Evolutionary conservation across 306 rosid species (phyloP), one percentile per base, ranked within the genome.

Genomic region (Cucurbita moschata): DNA sequence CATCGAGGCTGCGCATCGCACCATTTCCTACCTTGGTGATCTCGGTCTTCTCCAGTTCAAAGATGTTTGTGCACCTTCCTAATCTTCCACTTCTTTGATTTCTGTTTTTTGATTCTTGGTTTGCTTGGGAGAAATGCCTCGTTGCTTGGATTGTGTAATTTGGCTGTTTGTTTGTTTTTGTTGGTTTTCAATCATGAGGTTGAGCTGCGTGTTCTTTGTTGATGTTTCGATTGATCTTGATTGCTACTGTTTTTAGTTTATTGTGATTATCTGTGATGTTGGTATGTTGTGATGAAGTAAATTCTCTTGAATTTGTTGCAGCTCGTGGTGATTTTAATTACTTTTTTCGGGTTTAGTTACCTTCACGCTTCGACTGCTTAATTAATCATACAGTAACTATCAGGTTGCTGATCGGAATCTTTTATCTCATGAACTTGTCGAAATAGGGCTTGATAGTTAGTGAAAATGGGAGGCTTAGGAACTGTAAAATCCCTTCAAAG

Each of bases 21-120:
- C 99, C 60, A 87, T 88, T 82, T 86, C 99, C 9, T 95, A 91
- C 65, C 96, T 95, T 76, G 99, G 97, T n/a, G 96, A 91, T 83
- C 90, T 95, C 57, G 96, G 92, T 78, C 99, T 87, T 44, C 85
- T 95, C 58, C 97, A 94, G 82, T 88, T 94, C 81, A 89, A 94
- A 87, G 98, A 90, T 77, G 97, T 90, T 7, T 7, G 85, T 78
- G 37, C 71, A 16, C 46, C 46, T 67, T n/a, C 51, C 9, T 10
- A 10, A n/a, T 77, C 43, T 43, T 23, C 51, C 46, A 15, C 4
- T 79, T 46, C 1, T 79, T 5, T 62, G 8, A 2, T 63, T 19
- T 62, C 7, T 16, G 43, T 8, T 64, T 26, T 30, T 40, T 62
- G 10, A 23, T 55, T 79, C 38, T 55, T 35, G 67, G 40, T 61